Base-by-base conservation (phyloP, 1,284 basidiomycete genomes). In the Mycosarcoma mackinlayi region DNA sequence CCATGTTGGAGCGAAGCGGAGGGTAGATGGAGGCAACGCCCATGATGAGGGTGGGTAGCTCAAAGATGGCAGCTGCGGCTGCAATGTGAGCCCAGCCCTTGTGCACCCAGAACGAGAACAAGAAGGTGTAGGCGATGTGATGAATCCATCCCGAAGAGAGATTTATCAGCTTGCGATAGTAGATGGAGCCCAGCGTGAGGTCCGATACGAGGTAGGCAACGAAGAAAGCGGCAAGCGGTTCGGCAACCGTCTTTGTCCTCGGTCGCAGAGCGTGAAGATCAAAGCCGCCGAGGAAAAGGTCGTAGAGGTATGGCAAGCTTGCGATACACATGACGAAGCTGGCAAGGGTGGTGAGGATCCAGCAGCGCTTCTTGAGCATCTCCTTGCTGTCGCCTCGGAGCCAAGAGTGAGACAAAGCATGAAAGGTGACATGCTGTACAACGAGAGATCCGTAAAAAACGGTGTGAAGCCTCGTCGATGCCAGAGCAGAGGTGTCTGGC, bases 11-110 rank as follows among this genome's bases (percentile, higher is more conserved):
- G 34, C 79, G 79, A 8, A 80, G 56, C 1, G 58, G 65, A 9
- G 79, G 78, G 13, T 75, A 51, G 39, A 82, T 51, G 8, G 69
- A 73, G 30, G 78, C 79, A 14, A 78, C 57, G 3, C 79, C 79
- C 80, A 82, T 82, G 41, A 81, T 66, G 42, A 75, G 72, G 4
- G 79, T 82, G 13, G 80, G 80, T 25, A 81, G 52, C 59, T 82
- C 80, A 45, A 82, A 78, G 57, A 81, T 56, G 38, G 73, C 63
- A 1, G 76, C 77, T 16, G 68, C 55, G 3, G 67, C 78, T 40
- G 77, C 76, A 16, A 73, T 51, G 42, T 79, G 73, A 1, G 40
- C 56, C 79, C 79, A 82, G 21, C 77, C 76, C 10, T 57, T 65
- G 49, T 75, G 74, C 10, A 79, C 49, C 76, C 73, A 78, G 47